Evolutionary conservation across 1,284 basidiomycete genomes (phyloP).

Genomic region (Wallemia ichthyophaga): DNA sequence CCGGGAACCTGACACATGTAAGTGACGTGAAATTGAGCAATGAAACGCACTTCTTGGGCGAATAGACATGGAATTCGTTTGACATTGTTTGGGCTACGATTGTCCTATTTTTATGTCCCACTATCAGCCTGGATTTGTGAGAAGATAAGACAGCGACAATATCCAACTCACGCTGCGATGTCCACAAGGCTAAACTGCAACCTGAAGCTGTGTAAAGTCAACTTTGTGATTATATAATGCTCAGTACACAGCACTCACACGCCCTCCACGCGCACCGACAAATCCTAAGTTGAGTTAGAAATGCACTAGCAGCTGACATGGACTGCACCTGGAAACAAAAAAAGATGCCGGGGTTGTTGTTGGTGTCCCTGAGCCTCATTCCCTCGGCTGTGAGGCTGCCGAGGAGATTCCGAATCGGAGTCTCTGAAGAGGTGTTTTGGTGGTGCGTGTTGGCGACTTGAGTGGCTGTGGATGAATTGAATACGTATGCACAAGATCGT

Average conservation of each 20-base stretch:
- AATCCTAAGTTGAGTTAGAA: no score
- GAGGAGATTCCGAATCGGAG: background rate
- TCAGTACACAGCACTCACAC: background rate
- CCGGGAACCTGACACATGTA: background rate
- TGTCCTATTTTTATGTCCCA: background rate
- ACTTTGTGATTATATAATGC: background rate
- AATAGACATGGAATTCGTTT: background rate
- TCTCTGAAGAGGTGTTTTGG: background rate
- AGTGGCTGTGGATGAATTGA: background rate
- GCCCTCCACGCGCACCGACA: background rate
- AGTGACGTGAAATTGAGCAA: background rate
- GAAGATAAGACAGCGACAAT: background rate
- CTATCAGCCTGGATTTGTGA: background rate
- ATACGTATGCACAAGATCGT: background rate
- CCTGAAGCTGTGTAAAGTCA: background rate
- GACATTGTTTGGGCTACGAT: background rate
- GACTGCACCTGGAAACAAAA: background rate
- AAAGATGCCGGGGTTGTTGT: background rate
- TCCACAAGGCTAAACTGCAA: background rate
- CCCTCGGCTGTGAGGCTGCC: background rate
- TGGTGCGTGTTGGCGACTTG: background rate
- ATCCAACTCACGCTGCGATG: background rate
- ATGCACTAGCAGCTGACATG: no score
- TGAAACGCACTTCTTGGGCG: background rate
- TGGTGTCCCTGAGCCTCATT: background rate